Conservation (phyloP, 306 rosid genomes). For the Heteromeles arbutifolia region DNA sequence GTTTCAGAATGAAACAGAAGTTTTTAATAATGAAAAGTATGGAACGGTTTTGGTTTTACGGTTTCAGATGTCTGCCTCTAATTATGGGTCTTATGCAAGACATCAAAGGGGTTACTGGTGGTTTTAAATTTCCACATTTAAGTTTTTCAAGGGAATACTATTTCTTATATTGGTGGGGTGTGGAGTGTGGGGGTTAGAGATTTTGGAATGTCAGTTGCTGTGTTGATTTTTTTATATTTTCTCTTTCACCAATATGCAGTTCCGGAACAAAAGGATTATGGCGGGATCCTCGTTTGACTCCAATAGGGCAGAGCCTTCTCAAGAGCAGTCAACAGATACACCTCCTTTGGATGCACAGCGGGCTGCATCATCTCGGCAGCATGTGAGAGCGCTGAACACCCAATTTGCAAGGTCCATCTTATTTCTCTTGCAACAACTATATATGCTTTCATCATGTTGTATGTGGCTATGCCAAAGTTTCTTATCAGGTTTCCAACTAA, state of each 20-base stretch:
- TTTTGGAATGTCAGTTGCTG: background rate
- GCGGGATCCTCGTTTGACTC: constrained; percentile 62
- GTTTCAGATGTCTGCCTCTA: too few relatives aligned
- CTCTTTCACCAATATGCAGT: constrained; percentile 46
- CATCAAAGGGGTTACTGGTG: background rate
- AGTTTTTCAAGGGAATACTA: background rate
- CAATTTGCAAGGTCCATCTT: constrained; percentile 88
- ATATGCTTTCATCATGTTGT: constrained; percentile 9
- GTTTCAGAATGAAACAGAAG: too few relatives aligned
- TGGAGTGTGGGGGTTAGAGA: background rate
- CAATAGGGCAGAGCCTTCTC: constrained; percentile 77
- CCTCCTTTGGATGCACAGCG: constrained; percentile 53
- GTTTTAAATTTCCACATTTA: background rate
- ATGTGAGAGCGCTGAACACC: constrained; percentile 97
- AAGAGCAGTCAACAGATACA: constrained; percentile 29
- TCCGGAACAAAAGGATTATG: constrained; percentile 72
- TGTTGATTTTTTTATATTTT: constrained; percentile 21
- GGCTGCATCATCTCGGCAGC: constrained; percentile 86
- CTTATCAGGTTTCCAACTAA: background rate
- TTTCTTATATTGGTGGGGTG: background rate
- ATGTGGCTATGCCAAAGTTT: background rate
- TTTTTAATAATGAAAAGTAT: too few relatives aligned
- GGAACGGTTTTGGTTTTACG: too few relatives aligned
- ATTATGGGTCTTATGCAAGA: background rate
- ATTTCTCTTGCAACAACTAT: constrained; percentile 3